These are phyloP conservation scores for Annulohypoxylon maeteangense DNA, from an alignment of 495 filamentous ascomycete species.

Conservation along the genomic window DNA sequence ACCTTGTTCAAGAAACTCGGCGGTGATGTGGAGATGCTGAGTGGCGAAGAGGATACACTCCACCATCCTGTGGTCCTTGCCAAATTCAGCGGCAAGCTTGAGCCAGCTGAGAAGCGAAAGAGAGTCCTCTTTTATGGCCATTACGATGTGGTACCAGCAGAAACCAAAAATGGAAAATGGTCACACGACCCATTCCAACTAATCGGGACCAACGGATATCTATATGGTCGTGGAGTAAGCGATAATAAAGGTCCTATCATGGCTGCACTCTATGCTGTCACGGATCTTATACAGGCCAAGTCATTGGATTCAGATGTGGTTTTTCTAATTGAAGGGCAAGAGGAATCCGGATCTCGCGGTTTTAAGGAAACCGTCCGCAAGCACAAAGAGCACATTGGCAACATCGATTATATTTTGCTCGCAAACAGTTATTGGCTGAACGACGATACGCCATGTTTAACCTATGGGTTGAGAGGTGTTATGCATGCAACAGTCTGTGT, in stretches of 20 bases:
- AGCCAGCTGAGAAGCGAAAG: conserved; percentile 69
- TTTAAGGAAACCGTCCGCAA: conserved; percentile 82
- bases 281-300: conserved; percentile 82
- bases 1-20: conserved; percentile 90
- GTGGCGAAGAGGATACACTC: conserved; percentile 69
- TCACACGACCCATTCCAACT: conserved; percentile 86
- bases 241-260: conserved; percentile 98
- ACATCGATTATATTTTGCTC: conserved; percentile 90
- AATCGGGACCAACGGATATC: conserved; percentile 86
- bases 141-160: conserved; percentile 97
- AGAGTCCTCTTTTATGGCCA: conserved; percentile 97
- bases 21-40: conserved; percentile 85
- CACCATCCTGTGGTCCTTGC: conserved; percentile 92
- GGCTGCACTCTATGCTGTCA: conserved; percentile 91
- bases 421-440: conserved; percentile 99
- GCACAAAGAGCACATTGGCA: conserved; percentile 85
- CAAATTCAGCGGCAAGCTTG: conserved; percentile 77
- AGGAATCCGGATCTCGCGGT: conserved; percentile 91
- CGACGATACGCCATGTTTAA: conserved; percentile 92
- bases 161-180: conserved; percentile 82
- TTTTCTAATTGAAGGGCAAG: conserved; percentile 96
- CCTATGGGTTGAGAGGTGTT: conserved; percentile 94
- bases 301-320: conserved; percentile 84
- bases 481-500: conserved; percentile 91
- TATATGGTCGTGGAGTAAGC: conserved; percentile 95